Evolutionary conservation across 2,329 filamentous ascomycete species (phyloP).

Genomic region (Massarina eburnea): DNA sequence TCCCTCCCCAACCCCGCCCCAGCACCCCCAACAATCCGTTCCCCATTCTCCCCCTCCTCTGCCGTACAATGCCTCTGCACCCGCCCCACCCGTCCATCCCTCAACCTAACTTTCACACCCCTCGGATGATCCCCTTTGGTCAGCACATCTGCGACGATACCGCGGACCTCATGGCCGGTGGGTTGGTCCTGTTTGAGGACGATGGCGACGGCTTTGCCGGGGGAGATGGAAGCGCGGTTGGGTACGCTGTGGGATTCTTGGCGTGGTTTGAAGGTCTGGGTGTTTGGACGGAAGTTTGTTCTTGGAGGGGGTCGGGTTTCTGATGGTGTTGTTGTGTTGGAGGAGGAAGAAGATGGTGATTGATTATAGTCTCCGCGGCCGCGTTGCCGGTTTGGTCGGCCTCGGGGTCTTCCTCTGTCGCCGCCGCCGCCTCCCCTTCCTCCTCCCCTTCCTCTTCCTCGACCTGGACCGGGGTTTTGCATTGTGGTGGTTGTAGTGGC

Average conservation of each 20-base stretch:
- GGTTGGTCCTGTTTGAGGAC: constrained; percentile 75
- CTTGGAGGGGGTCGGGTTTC: constrained; percentile 23
- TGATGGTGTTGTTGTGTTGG: constrained; percentile 3
- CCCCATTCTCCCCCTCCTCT: constrained; percentile 22
- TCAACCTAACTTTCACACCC: constrained; percentile 76
- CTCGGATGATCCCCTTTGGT: constrained; percentile 74
- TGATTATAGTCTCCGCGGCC: constrained; percentile 12
- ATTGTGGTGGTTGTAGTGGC: no score
- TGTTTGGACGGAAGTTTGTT: constrained; percentile 33
- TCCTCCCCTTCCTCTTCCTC: not conserved
- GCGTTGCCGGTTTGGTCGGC: constrained; percentile 32
- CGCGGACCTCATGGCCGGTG: constrained; percentile 70
- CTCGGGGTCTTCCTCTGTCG: constrained; percentile 7
- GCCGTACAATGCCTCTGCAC: constrained; percentile 63
- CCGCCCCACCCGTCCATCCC: constrained; percentile 70
- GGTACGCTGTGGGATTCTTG: constrained; percentile 24
- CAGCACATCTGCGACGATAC: constrained; percentile 66
- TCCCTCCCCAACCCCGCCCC: constrained; percentile 28
- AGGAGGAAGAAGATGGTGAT: constrained; percentile 29
- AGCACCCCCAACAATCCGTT: constrained; percentile 27
- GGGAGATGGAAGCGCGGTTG: constrained; percentile 45
- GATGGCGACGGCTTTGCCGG: constrained; percentile 66
- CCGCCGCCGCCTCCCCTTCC: constrained; percentile 13
- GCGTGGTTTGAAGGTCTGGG: not conserved
- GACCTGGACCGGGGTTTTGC: not conserved